A percentile compares a stretch with the other conserved stretches of the same genome.
These are phyloP conservation scores for Abelmoschus esculentus DNA, from an alignment of 345 rosid genomes.

Conservation along the genomic window DNA sequence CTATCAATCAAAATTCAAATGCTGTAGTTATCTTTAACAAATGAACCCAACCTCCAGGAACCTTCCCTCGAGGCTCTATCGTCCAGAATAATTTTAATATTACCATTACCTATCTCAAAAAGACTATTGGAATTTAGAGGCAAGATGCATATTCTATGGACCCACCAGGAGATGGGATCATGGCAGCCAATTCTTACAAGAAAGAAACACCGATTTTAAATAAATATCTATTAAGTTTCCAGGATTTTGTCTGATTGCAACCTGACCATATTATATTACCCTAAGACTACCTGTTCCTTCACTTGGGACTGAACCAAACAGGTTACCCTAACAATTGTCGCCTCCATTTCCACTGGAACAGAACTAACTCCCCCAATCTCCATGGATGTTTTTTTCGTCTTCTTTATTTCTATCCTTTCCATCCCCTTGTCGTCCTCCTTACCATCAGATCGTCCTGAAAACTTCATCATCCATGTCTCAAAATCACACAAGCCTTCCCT, in stretches of 20 bases:
- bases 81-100: background rate
- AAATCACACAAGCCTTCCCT: slow-evolving; percentile 55
- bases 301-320: background rate
- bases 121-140: background rate
- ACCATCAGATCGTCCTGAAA: slow-evolving; percentile 25
- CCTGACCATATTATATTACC: background rate
- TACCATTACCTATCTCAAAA: background rate
- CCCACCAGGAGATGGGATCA: background rate
- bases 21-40: background rate
- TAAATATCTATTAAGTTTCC: no score
- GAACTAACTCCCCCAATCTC: background rate
- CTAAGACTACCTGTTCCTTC: background rate
- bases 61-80: background rate
- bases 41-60: background rate
- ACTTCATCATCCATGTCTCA: slow-evolving; percentile 62
- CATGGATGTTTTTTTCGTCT: slow-evolving; percentile 1
- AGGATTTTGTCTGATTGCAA: background rate
- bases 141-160: background rate
- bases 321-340: background rate
- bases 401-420: slow-evolving; percentile 11
- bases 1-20: background rate
- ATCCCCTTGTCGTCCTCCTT: slow-evolving; percentile 26
- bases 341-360: slow-evolving; percentile 2
- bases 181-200: background rate
- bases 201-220: no score